phyloP scores from a whole-genome alignment of 257 asterid genomes.

The Prunella vulgaris region DNA sequence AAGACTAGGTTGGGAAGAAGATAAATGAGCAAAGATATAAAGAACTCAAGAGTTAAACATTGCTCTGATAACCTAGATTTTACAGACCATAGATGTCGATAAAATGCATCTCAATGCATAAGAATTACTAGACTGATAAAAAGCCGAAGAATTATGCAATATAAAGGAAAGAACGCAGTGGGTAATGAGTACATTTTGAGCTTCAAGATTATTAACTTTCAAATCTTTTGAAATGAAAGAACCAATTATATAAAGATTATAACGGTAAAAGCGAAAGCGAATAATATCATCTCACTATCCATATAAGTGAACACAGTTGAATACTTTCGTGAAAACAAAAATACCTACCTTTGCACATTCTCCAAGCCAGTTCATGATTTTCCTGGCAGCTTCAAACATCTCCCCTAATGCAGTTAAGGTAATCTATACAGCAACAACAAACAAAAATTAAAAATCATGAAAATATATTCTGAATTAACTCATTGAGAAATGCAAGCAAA shows the following conservation, averaged over 20 bases:
- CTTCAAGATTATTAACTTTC: neutral
- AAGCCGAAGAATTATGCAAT: neutral
- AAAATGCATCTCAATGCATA: neutral
- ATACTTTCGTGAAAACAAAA: neutral
- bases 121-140: neutral
- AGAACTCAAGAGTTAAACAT: neutral
- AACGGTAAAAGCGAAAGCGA: neutral
- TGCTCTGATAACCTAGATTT: neutral
- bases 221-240: neutral
- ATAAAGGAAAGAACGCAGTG: neutral
- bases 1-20: constrained; percentile 1
- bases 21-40: neutral
- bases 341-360: constrained; percentile 89
- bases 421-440: constrained; percentile 43
- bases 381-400: constrained; percentile 93
- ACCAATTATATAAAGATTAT: neutral
- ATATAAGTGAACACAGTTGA: neutral
- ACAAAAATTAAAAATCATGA: constrained; percentile 3
- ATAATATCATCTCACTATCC: neutral
- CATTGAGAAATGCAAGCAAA: constrained; percentile 12
- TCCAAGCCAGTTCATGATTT: constrained; percentile 96
- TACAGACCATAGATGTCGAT: neutral
- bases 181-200: neutral
- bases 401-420: constrained; percentile 88
- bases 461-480: neutral